A percentile compares a stretch with the other conserved stretches of the same genome.
Evolutionary conservation across 306 rosid species (phyloP).

Genomic region (Echinosophora koreensis): DNA sequence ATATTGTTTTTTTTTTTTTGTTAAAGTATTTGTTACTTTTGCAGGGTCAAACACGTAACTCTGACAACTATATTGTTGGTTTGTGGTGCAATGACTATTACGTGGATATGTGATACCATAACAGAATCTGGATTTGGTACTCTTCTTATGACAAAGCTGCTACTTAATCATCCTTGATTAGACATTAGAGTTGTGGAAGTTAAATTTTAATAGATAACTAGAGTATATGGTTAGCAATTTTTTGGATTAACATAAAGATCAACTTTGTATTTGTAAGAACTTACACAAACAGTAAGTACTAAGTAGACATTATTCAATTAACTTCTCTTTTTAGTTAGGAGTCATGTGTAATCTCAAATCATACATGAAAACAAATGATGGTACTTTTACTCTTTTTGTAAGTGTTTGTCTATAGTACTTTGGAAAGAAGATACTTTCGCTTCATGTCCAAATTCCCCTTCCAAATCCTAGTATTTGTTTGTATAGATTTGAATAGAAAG

Average conservation of each 20-base stretch:
- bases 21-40: slow-evolving; percentile 44
- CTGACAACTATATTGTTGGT: slow-evolving; percentile 79
- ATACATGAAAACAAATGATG: slow-evolving; percentile 2
- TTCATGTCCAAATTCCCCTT: slow-evolving; percentile 1
- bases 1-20: slow-evolving; percentile 41
- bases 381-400: not conserved
- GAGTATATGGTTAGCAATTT: slow-evolving; percentile 7
- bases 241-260: not conserved
- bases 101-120: slow-evolving; percentile 96
- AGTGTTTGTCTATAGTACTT: not conserved
- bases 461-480: slow-evolving; percentile 17
- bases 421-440: slow-evolving; percentile 2
- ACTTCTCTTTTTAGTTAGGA: slow-evolving; percentile 7
- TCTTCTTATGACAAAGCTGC: slow-evolving; percentile 39
- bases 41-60: slow-evolving; percentile 93
- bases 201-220: slow-evolving; percentile 27
- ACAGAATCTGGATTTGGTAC: slow-evolving; percentile 98
- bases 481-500: not conserved
- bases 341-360: slow-evolving; percentile 10
- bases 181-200: slow-evolving; percentile 35
- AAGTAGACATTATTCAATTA: not conserved
- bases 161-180: slow-evolving; percentile 36
- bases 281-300: not conserved
- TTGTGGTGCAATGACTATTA: slow-evolving; percentile 94
- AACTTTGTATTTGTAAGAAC: slow-evolving; percentile 15